A percentile compares a stretch with the other conserved stretches of the same genome.
Evolutionary conservation across 225 moss, liverwort and hornwort genomes (phyloP).

Genomic region (Thuidium tamariscinum): DNA sequence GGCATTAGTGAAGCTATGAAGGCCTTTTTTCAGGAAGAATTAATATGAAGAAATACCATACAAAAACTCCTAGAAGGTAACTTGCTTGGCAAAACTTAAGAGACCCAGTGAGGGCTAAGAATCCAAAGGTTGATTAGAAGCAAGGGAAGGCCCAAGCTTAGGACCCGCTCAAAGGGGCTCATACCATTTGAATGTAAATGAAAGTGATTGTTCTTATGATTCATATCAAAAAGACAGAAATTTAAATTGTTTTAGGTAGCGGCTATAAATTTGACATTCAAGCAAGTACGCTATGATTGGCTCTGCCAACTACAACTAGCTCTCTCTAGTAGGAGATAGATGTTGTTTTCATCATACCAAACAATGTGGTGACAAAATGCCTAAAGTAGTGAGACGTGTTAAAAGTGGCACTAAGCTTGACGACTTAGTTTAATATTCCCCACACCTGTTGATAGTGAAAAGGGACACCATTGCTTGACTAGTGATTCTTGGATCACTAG

Average conservation of each 20-base stretch:
- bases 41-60: background rate
- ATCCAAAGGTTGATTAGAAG: accelerated
- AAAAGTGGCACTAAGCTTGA: background rate
- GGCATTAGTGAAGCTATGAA: background rate
- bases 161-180: accelerated
- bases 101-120: accelerated
- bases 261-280: background rate
- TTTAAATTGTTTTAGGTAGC: background rate
- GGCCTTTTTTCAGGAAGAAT: accelerated
- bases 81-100: accelerated
- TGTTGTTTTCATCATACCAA: accelerated
- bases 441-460: too few relatives aligned
- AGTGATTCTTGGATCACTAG: background rate
- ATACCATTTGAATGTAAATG: background rate
- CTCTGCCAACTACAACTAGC: accelerated
- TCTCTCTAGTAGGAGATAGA: background rate
- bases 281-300: accelerated
- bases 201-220: background rate
- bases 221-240: background rate
- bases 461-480: background rate
- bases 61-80: accelerated
- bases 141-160: background rate
- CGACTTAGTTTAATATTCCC: background rate
- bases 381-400: background rate
- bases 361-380: background rate